A percentile compares a stretch with the other conserved stretches of the same genome.
These are phyloP conservation scores for Aureobasidium uvarum DNA, from an alignment of 2,329 filamentous ascomycete genomes.

Conservation along the genomic window DNA sequence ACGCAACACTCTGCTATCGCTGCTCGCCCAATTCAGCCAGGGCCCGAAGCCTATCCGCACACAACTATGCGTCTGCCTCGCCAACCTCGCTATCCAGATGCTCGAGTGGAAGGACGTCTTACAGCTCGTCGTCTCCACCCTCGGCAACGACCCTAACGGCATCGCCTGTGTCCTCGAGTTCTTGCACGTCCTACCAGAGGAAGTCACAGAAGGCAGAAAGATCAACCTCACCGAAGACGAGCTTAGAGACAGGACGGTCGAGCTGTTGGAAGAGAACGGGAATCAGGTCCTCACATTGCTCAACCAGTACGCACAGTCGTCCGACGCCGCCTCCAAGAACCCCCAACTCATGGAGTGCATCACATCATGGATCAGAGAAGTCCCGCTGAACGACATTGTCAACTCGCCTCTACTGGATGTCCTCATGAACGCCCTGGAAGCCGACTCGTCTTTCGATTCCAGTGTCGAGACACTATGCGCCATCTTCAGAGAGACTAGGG, in stretches of 20 bases:
- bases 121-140: slow-evolving; percentile 71
- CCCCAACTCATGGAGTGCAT: slow-evolving; percentile 92
- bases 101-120: slow-evolving; percentile 92
- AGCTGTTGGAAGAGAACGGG: slow-evolving; percentile 88
- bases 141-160: slow-evolving; percentile 73
- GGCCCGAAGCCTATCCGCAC: slow-evolving; percentile 77
- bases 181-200: slow-evolving; percentile 92
- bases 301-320: slow-evolving; percentile 87
- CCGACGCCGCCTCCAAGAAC: slow-evolving; percentile 79
- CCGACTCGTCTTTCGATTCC: slow-evolving; percentile 76
- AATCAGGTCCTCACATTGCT: slow-evolving; percentile 82
- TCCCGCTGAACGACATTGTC: slow-evolving; percentile 78
- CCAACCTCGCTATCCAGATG: slow-evolving; percentile 95
- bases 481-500: slow-evolving; percentile 85
- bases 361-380: slow-evolving; percentile 93
- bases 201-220: slow-evolving; percentile 98
- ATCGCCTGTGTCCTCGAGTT: slow-evolving; percentile 92
- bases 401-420: slow-evolving; percentile 80
- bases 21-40: slow-evolving; percentile 76
- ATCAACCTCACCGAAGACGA: slow-evolving; percentile 99
- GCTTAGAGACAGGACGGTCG: slow-evolving; percentile 76
- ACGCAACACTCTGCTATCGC: slow-evolving; percentile 76
- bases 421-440: slow-evolving; percentile 72
- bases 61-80: slow-evolving; percentile 91
- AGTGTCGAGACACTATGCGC: slow-evolving; percentile 91